Evolutionary conservation across 805 yeast species (phyloP).

Genomic region (Lachancea sp.): DNA sequence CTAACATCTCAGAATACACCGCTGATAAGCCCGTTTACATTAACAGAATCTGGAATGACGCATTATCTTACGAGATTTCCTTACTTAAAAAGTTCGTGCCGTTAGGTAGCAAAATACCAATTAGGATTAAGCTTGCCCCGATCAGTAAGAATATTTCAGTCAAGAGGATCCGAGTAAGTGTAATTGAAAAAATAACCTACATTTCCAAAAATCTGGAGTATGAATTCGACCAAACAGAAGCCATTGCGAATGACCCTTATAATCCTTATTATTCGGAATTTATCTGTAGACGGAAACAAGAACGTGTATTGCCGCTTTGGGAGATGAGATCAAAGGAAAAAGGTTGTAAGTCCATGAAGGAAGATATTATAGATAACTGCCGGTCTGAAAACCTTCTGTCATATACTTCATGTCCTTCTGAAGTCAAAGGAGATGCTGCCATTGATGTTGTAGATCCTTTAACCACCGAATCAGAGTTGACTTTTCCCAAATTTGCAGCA

Average conservation of each 20-base stretch:
- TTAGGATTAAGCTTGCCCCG: constrained; percentile 63
- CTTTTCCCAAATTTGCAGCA: constrained; percentile 27
- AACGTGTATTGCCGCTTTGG: constrained; percentile 51
- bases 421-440: constrained; percentile 21
- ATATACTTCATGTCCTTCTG: constrained; percentile 33
- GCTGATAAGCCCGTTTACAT: constrained; percentile 70
- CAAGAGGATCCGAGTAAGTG: constrained; percentile 58
- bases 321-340: constrained; percentile 56
- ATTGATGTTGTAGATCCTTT: constrained; percentile 24
- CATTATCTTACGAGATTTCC: constrained; percentile 63
- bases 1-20: constrained; percentile 34
- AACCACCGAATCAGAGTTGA: constrained; percentile 22
- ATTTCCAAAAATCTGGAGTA: constrained; percentile 47
- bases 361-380: constrained; percentile 46
- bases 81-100: constrained; percentile 65
- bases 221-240: constrained; percentile 48
- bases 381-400: constrained; percentile 56
- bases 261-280: constrained; percentile 31
- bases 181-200: constrained; percentile 61
- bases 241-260: constrained; percentile 27
- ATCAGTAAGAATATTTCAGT: constrained; percentile 53
- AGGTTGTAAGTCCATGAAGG: constrained; percentile 49
- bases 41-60: constrained; percentile 66
- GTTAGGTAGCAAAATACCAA: constrained; percentile 51
- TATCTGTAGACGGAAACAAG: constrained; percentile 33